Evolutionary conservation across 1,139 yeast species (phyloP).

Genomic region (Geotrichum australiense): DNA sequence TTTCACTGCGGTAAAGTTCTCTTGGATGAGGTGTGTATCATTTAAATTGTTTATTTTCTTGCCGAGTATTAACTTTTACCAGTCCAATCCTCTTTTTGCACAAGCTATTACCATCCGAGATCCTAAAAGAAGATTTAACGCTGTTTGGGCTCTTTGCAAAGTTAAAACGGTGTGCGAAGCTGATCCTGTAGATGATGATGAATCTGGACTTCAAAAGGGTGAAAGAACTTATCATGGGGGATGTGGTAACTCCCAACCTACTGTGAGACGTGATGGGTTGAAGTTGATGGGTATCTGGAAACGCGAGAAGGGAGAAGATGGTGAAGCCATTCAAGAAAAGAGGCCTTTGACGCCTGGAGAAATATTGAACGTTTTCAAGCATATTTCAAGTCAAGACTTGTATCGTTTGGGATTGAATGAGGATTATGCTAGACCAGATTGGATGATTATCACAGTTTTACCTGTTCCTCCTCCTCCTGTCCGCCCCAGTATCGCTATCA

Average conservation of each 20-base stretch:
- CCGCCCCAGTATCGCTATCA: slow-evolving; percentile 95
- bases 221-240: slow-evolving; percentile 74
- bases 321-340: slow-evolving; percentile 86
- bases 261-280: slow-evolving; percentile 91
- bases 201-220: slow-evolving; percentile 35
- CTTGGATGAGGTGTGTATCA: slow-evolving; percentile 59
- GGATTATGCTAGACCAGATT: slow-evolving; percentile 97
- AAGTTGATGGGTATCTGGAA: slow-evolving; percentile 98
- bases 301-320: slow-evolving; percentile 70
- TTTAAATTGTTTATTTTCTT: slow-evolving; percentile 6
- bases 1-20: slow-evolving; percentile 96
- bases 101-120: slow-evolving; percentile 86
- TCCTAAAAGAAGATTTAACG: slow-evolving; percentile 92
- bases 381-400: slow-evolving; percentile 81
- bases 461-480: slow-evolving; percentile 99
- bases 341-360: slow-evolving; percentile 84
- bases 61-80: neutral
- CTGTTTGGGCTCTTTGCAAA: slow-evolving; percentile 91
- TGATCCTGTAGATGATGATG: slow-evolving; percentile 59
- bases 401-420: slow-evolving; percentile 80
- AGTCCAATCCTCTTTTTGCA: slow-evolving; percentile 65
- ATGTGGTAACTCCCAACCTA: slow-evolving; percentile 96
- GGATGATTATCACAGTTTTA: slow-evolving; percentile 93
- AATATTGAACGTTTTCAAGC: slow-evolving; percentile 84
- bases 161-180: slow-evolving; percentile 94